Percentiles rank a stretch among this genome's conserved stretches.
These are phyloP conservation scores for Dactylellina leptospora DNA, from an alignment of 2,329 filamentous ascomycete species.

Conservation along the genomic window DNA sequence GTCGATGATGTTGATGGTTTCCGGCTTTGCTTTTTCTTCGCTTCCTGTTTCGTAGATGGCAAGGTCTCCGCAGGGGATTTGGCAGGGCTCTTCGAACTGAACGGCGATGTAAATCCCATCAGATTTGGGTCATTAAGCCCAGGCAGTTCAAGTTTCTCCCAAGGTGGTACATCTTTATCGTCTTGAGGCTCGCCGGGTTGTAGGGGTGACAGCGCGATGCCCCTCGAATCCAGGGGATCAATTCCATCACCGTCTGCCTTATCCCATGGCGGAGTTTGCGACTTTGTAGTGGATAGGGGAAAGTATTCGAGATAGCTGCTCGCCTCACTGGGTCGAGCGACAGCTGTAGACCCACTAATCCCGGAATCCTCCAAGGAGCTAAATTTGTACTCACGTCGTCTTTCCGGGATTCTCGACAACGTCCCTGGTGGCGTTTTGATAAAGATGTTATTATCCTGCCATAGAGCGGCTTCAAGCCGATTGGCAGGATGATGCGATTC, in stretches of 20 bases:
- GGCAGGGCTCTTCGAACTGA: conserved; percentile 3
- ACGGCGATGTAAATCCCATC: conserved; percentile 35
- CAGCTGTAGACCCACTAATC: conserved; percentile 42
- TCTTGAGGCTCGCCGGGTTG: conserved; percentile 13
- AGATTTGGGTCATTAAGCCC: conserved; percentile 44
- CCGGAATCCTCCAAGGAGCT: conserved; percentile 43
- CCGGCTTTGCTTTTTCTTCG: conserved; percentile 29
- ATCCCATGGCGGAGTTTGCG: conserved; percentile 33
- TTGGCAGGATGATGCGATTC: conserved; percentile 37
- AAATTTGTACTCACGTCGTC: conserved; percentile 19
- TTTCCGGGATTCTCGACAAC: conserved; percentile 24
- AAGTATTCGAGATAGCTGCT: conserved; percentile 43
- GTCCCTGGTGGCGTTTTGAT: conserved; percentile 46
- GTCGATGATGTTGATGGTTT: conserved; percentile 43
- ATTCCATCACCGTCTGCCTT: conserved; percentile 36
- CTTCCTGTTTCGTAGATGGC: conserved; percentile 8
- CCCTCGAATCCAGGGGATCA: conserved; percentile 35
- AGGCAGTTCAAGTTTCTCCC: conserved; percentile 49
- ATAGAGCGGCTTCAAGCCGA: conserved; percentile 34
- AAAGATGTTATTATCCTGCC: conserved; percentile 41
- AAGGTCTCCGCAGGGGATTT: conserved; percentile 13
- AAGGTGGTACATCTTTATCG: conserved; percentile 28
- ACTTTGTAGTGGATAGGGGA: conserved; percentile 9
- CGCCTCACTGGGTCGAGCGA: conserved; percentile 38
- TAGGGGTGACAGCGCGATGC: background rate